Base-by-base conservation (phyloP, 2,329 filamentous ascomycete genomes). In the Cephalotrichum gorgonifer region DNA sequence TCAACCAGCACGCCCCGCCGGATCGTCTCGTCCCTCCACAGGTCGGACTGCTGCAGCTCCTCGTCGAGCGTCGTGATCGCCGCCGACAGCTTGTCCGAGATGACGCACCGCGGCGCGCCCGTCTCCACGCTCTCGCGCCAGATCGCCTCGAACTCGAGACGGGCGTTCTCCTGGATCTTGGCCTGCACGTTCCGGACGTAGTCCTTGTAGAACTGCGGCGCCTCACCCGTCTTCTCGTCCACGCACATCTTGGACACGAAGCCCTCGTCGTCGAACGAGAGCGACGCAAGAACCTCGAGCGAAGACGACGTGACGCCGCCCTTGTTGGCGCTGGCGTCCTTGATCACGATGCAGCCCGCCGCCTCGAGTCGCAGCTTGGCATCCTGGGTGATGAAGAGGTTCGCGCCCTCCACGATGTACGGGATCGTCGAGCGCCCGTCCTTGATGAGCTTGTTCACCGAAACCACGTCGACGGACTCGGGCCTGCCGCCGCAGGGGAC, bases 301-400 rank as follows among this genome's bases (percentile, higher is more conserved):
- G 93, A 97, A 0, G 93, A 97, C 1, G 89, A 96, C 1, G 93
- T 98, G 43, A 98, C 93, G 64, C 93, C 93, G 55, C 93, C 93
- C 76, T 98, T 98, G 79, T 98, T 98, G 50, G 91, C 90, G 33
- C 88, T 95, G 5, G 93, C 93, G 66, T 98, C 93, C 73, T 98
- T 98, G 83, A 89, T 96, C 38, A 98, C 70, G 58, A 97, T 81
- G 62, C 88, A 94, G 52, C 93, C 93, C n/a, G 91, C 90, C 58
- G 88, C 85, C 71, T 98, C 93, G 14, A 98, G 81, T 23, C 89
- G 86, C 49, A 97, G 78, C 73, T 97, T 97, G 58, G 91, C 91
- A 60, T 98, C 93, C 68, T 98, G 93, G 1, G 93, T 96, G 69
- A 98, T 94, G 78, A 98, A 98, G 49, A 98, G 75, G 66, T 97